These are phyloP conservation scores for Ascochyta fabae DNA, from an alignment of 2,329 filamentous ascomycete genomes.

Conservation along the genomic window DNA sequence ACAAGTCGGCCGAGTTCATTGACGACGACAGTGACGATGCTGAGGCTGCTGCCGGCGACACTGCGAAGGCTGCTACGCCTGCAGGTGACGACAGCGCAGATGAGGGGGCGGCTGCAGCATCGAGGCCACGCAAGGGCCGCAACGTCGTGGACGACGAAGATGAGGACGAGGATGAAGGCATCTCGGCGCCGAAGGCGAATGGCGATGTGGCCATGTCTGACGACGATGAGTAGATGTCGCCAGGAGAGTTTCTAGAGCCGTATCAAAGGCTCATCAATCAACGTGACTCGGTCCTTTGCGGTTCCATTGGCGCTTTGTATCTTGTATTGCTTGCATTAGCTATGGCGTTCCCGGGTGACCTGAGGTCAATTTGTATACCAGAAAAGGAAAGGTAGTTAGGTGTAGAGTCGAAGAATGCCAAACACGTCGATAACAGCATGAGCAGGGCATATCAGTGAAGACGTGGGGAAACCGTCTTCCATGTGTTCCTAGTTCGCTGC, in stretches of 20 bases:
- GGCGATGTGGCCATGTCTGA: conserved; percentile 38
- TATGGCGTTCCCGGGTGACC: conserved; percentile 12
- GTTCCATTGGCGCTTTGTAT: not conserved
- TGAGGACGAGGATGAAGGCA: conserved; percentile 36
- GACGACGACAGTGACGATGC: conserved; percentile 63
- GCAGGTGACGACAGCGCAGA: conserved; percentile 30
- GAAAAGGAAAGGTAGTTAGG: conserved; percentile 4
- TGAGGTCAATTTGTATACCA: conserved; percentile 10
- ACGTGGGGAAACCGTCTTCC: not conserved
- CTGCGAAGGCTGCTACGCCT: conserved; percentile 16
- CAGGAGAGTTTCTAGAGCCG: not conserved
- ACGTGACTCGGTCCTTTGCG: not conserved
- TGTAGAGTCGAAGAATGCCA: conserved; percentile 7
- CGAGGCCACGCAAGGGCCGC: conserved; percentile 37
- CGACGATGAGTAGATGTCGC: conserved; percentile 32
- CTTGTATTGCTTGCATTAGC: conserved; percentile 21
- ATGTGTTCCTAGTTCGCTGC: not conserved
- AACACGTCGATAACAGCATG: not conserved
- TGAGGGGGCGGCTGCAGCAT: conserved; percentile 32
- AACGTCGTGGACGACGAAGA: conserved; percentile 47
- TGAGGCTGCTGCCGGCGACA: conserved; percentile 25
- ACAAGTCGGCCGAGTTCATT: conserved; percentile 84
- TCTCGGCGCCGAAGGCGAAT: conserved; percentile 28
- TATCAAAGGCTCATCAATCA: not conserved
- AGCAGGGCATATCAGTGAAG: not conserved